Evolutionary conservation across 2,329 filamentous ascomycete species (phyloP), one percentile per base, ranked within the genome.

Genomic region (Hymenoscyphus repandus): DNA sequence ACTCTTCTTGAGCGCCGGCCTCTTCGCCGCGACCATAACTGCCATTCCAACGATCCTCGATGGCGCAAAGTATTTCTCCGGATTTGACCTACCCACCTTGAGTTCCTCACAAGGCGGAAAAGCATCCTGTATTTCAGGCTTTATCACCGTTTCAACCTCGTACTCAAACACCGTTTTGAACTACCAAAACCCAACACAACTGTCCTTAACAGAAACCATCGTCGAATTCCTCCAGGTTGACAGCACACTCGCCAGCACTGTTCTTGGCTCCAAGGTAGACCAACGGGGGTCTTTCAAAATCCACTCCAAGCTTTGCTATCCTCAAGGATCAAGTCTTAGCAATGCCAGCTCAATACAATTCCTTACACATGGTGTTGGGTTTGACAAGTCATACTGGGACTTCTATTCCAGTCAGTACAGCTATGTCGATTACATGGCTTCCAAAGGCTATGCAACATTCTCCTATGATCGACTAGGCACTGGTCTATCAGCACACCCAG

Each of bases 381-480:
- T 53, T 30, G 52, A 57, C 13, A 51, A 47, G 18, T 39, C n/a
- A n/a, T 57, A 57, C 47, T 55, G 50, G 50, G 50, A 53, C 18
- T 51, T 55, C 43, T 47, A 37, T 17, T 51, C 51, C 27, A 17
- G 45, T 13, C 6, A 48, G 11, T 58, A 54, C 47, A 49, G 39
- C 15, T 51, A 56, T 37, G 30, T 47, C 30, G 37, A 52, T 17
- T 40, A 41, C 18, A 46, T 42, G 30, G 39, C 42, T 9, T 11
- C 18, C 5, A 22, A 32, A 11, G 51, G 54, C 31, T 53, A 53
- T 33, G 45, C 54, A 31, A 56, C 49, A 1, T 51, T 58, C n/a
- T 47, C 51, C 31, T 56, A 54, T 41, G 54, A 58, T 36, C 54
- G 54, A n/a, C 49, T 56, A 20, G 56, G 51, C n/a, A 46, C 36